Percentiles rank a stretch among this genome's conserved stretches.
These are phyloP conservation scores for Leccinum disarticulatum DNA, from an alignment of 768 basidiomycete species.

Conservation along the genomic window DNA sequence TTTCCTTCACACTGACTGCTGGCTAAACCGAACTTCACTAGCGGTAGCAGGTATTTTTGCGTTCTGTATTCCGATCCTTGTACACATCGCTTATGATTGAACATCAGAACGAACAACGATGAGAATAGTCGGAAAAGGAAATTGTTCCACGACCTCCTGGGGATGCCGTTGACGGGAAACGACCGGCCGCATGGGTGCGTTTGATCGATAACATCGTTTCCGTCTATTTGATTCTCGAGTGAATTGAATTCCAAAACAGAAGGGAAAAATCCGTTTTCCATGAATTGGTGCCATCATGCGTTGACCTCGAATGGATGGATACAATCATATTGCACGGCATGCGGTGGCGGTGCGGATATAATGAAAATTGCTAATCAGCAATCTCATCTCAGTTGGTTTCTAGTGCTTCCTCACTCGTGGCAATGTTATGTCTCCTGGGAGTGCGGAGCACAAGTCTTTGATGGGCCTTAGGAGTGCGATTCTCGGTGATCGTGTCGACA, in stretches of 20 bases:
- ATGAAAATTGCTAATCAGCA: constrained; percentile 27
- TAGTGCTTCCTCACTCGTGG: constrained; percentile 25
- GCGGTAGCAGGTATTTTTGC: constrained; percentile 8
- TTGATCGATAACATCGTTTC: constrained; percentile 6
- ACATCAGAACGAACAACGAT: constrained; percentile 1
- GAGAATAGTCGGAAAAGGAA: constrained; percentile 3
- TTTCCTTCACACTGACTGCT: constrained; percentile 1
- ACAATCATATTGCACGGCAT: constrained; percentile 25
- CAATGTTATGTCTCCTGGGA: constrained; percentile 30
- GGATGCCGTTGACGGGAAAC: constrained; percentile 13
- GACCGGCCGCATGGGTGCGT: constrained; percentile 8
- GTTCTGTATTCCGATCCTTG: neutral
- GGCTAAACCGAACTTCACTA: constrained; percentile 7
- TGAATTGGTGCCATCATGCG: constrained; percentile 26
- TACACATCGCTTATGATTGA: neutral
- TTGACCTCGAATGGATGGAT: constrained; percentile 15
- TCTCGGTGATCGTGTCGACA: constrained; percentile 16
- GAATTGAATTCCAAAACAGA: neutral
- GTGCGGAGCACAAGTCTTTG: constrained; percentile 18
- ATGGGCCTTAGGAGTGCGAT: constrained; percentile 18
- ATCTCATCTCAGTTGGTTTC: constrained; percentile 30
- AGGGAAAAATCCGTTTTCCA: constrained; percentile 9
- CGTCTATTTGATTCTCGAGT: neutral
- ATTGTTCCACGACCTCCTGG: constrained; percentile 19
- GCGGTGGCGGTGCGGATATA: constrained; percentile 29